Evolutionary conservation across 805 yeast genomes (phyloP).

Genomic region (Yamadazyma ubonensis): DNA sequence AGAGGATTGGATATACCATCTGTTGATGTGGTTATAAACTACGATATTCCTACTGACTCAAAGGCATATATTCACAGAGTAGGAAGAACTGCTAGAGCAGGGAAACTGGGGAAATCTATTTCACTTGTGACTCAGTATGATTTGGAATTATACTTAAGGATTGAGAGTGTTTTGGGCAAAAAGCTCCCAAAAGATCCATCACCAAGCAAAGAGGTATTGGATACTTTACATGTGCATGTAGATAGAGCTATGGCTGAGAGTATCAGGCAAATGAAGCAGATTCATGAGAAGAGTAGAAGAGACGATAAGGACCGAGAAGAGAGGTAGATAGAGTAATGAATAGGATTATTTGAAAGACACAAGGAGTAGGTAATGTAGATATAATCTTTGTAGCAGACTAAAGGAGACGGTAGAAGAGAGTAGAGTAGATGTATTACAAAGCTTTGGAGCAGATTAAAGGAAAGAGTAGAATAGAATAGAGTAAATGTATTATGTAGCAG

Average conservation of each 20-base stretch:
- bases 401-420: too few species aligned
- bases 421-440: too few species aligned
- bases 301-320: slow-evolving; percentile 25
- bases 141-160: slow-evolving; percentile 80
- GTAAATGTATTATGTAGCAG: too few species aligned
- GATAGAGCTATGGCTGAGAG: slow-evolving; percentile 93
- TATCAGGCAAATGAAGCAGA: slow-evolving; percentile 70
- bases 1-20: slow-evolving; percentile 84
- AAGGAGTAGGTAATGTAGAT: not conserved
- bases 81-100: slow-evolving; percentile 95
- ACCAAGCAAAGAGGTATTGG: slow-evolving; percentile 72
- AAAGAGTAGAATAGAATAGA: too few species aligned
- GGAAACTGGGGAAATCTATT: slow-evolving; percentile 82
- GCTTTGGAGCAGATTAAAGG: too few species aligned
- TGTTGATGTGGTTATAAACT: slow-evolving; percentile 74
- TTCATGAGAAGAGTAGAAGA: slow-evolving; percentile 41
- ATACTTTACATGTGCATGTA: slow-evolving; percentile 78
- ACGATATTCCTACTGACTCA: slow-evolving; percentile 80
- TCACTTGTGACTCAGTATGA: slow-evolving; percentile 94
- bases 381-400: too few species aligned
- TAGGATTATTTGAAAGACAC: too few species aligned
- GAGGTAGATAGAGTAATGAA: not conserved
- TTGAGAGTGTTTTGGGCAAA: slow-evolving; percentile 82
- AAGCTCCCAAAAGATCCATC: slow-evolving; percentile 78
- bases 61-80: slow-evolving; percentile 85